These are phyloP conservation scores for Alternaria incomplexa DNA, from an alignment of 2,329 filamentous ascomycete genomes.

Conservation along the genomic window DNA sequence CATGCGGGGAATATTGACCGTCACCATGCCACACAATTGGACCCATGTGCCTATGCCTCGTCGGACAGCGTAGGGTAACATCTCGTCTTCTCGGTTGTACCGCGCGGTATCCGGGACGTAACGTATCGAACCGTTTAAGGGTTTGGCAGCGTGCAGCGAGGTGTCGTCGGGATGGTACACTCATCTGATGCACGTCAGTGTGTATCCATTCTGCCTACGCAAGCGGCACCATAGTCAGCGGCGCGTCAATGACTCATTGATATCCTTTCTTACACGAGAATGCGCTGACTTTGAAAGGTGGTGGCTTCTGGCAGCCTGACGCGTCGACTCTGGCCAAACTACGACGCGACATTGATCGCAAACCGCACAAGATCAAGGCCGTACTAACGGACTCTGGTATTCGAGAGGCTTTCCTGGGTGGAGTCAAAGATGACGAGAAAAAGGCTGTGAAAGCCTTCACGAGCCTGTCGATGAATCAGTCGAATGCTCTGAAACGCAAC, in stretches of 20 bases:
- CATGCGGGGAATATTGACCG: not conserved
- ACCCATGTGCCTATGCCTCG: not conserved
- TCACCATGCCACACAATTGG: not conserved
- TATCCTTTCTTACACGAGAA: not conserved
- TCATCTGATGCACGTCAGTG: not conserved
- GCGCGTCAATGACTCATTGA: not conserved
- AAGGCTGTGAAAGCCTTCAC: constrained; percentile 73
- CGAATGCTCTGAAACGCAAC: constrained; percentile 80
- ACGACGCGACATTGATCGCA: constrained; percentile 76
- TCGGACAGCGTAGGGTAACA: not conserved
- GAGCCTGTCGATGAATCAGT: constrained; percentile 62
- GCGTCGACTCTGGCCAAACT: constrained; percentile 68
- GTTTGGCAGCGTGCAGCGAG: constrained; percentile 4
- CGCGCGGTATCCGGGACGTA: not conserved
- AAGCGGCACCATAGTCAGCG: not conserved
- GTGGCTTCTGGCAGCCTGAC: constrained; percentile 83
- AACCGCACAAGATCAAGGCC: constrained; percentile 71
- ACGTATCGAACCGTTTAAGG: not conserved
- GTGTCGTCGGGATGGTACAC: not conserved
- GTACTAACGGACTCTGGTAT: constrained; percentile 68
- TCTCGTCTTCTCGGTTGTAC: not conserved
- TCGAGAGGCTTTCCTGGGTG: constrained; percentile 68
- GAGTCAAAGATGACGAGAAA: constrained; percentile 60
- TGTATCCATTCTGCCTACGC: not conserved
- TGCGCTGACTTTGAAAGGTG: constrained; percentile 58